These are phyloP conservation scores for Neurospora sp. DNA, from an alignment of 495 filamentous ascomycete genomes.

Conservation along the genomic window DNA sequence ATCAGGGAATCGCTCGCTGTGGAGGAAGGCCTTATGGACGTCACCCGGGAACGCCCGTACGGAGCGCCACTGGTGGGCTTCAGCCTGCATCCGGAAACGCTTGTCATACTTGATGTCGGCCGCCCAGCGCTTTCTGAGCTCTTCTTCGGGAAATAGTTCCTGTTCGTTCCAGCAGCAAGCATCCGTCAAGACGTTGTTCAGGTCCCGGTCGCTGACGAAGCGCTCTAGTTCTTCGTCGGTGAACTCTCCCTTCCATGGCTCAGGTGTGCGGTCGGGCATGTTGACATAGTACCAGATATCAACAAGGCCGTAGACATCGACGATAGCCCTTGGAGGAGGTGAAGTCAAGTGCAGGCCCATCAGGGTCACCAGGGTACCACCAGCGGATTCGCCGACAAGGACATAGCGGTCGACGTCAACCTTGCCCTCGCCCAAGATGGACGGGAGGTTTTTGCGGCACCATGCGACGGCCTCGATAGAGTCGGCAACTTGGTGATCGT, in stretches of 20 bases:
- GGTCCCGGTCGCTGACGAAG: slow-evolving; percentile 12
- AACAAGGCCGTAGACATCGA: slow-evolving; percentile 17
- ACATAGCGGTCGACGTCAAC: slow-evolving; percentile 20
- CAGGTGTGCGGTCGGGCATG: background rate
- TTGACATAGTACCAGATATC: slow-evolving; percentile 9
- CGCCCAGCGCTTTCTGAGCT: slow-evolving; percentile 12
- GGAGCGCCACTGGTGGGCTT: slow-evolving; percentile 15
- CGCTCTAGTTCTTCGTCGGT: slow-evolving; percentile 8
- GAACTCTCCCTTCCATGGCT: slow-evolving; percentile 13
- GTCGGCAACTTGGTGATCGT: slow-evolving; percentile 18
- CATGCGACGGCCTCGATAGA: slow-evolving; percentile 14
- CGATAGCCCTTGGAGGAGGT: slow-evolving; percentile 10
- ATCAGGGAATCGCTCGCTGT: slow-evolving; percentile 13
- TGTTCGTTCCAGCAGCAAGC: slow-evolving; percentile 15
- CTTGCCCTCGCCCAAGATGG: slow-evolving; percentile 11
- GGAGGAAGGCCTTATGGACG: slow-evolving; percentile 10
- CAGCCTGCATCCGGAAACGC: slow-evolving; percentile 15
- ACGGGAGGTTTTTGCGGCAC: slow-evolving; percentile 11
- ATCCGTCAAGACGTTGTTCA: slow-evolving; percentile 11
- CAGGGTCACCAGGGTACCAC: slow-evolving; percentile 15
- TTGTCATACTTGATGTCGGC: slow-evolving; percentile 11
- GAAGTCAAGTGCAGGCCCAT: slow-evolving; percentile 8
- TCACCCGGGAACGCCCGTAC: background rate
- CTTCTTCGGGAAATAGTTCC: slow-evolving; percentile 3
- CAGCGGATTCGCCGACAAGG: slow-evolving; percentile 19